Evolutionary conservation across 2,329 filamentous ascomycete genomes (phyloP), one percentile per base, ranked within the genome.

Genomic region (Alternaria sp.): DNA sequence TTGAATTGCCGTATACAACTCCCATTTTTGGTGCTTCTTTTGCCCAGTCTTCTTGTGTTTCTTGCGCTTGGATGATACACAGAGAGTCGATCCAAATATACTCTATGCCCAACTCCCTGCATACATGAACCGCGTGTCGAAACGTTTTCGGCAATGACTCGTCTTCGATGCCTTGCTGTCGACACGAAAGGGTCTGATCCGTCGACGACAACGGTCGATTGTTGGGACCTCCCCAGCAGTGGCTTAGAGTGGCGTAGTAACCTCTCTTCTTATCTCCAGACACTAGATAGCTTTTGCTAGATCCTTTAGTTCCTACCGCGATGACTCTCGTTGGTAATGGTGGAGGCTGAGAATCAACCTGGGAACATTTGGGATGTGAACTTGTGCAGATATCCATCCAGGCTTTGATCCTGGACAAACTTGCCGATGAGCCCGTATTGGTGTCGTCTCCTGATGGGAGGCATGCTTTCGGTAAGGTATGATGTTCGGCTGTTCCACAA

Each of bases 391-490:
- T 18, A 3, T 41, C 3, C 37, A 41, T 1, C 37, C 37, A 41
- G 15, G 37, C 8, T 1, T 41, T 41, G 15, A 41, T 41, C 5
- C 37, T 41, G 9, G 37, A n/a, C 4, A 41, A 11, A 41, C 33
- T 41, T 5, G 33, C 33, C 4, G 8, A 41, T 9, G 33, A 41
- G 33, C 33, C 33, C 4, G 33, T 41, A 4, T n/a, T n/a, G 4
- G 15, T 41, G 15, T 41, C 33, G 4, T 6, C 2, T 0, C 8
- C 15, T 9, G 33, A 41, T 41, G 33, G 33, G 4, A 41, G 33
- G 2, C 15, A 37, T 15, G 7, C 0, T 9, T 15, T 8, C 6
- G 33, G 15, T 0, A 37, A 2, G 8, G 3, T 8, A 4, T 0
- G 33, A 37, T 5, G 15, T 3, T 10, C 4, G 7, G 4, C 33